Conservation (phyloP, 495 filamentous ascomycete species). For the Neurospora tetrasperma region DNA sequence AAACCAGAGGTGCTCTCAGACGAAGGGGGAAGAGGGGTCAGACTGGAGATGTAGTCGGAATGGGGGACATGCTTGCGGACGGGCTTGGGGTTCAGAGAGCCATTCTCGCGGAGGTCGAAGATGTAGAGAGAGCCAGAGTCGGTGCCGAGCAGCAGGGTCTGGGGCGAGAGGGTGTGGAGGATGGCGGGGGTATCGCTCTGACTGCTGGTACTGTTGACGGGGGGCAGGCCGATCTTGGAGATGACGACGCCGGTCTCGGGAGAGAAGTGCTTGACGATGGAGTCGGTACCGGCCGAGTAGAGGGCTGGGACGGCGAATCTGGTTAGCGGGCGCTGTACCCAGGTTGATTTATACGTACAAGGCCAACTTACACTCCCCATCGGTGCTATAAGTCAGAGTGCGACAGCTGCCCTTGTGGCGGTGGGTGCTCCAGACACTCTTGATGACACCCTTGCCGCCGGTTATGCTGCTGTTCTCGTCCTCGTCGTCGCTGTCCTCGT, state of each 20-base stretch:
- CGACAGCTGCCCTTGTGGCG: conserved; percentile 91
- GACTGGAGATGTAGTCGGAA: conserved; percentile 83
- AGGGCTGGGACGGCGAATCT: conserved; percentile 35
- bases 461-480: conserved; percentile 36
- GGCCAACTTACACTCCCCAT: conserved; percentile 48
- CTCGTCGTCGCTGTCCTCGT: conserved; percentile 38
- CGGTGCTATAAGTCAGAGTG: conserved; percentile 61
- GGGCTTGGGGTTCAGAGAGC: conserved; percentile 48
- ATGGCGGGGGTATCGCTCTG: conserved; percentile 59
- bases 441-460: conserved; percentile 63
- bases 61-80: conserved; percentile 76
- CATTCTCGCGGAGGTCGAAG: conserved; percentile 72
- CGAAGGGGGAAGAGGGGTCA: conserved; percentile 73
- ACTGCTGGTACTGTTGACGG: conserved; percentile 24
- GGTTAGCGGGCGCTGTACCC: conserved; percentile 4
- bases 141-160: conserved; percentile 81
- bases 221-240: conserved; percentile 62
- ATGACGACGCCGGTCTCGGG: conserved; percentile 69
- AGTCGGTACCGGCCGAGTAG: conserved; percentile 85
- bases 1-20: conserved; percentile 70
- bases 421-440: conserved; percentile 76
- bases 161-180: conserved; percentile 69
- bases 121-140: conserved; percentile 84
- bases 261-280: conserved; percentile 77
- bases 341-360: neutral